Evolutionary conservation across 2,329 filamentous ascomycete species (phyloP), one percentile per base, ranked within the genome.

Genomic region (Ilyonectria destructans): DNA sequence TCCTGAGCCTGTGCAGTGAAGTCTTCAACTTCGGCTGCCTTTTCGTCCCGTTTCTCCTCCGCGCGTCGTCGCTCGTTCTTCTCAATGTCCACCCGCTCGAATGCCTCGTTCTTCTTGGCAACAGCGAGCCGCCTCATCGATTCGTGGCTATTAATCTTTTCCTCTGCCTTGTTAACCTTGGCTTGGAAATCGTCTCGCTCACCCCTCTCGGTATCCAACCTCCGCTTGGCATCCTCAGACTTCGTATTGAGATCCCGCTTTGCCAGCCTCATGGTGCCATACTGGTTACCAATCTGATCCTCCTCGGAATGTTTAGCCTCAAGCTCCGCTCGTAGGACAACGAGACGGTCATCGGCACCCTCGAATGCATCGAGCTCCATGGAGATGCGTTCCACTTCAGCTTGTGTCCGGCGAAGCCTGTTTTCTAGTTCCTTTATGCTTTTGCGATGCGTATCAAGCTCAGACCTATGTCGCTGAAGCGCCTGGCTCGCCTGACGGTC

Each of bases 261-360:
- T 49, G 84, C 80, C 37, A 88, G 71, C 33, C 70, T 81, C 71
- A 89, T 80, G 59, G 84, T 83, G 21, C 86, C 89, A 70, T 87
- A 91, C 65, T 90, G 86, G 13, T 81, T 76, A 77, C 90, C 87
- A 29, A 87, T 83, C 55, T 86, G 84, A 1, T 85, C 81, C 13
- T 81, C 80, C 69, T 86, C 79, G 3, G 79, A 78, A 8, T 90
- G 88, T 63, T 84, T 81, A 4, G 90, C 87, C 57, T 83, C 79
- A 1, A 97, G 85, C 55, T 89, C 84, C 17, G 83, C 80, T 62
- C 87, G 87, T 2, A 94, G 82, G 13, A 82, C 82, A 52, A 90
- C 87, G 1, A 96, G 82, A 59, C 87, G 86, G 56, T 89, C 91
- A 76, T 94, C 93, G 62, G 90, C 89, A 3, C 92, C 91, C 67